Evolutionary conservation across 768 basidiomycete species (phyloP).

Genomic region (Tricholoma sp.): DNA sequence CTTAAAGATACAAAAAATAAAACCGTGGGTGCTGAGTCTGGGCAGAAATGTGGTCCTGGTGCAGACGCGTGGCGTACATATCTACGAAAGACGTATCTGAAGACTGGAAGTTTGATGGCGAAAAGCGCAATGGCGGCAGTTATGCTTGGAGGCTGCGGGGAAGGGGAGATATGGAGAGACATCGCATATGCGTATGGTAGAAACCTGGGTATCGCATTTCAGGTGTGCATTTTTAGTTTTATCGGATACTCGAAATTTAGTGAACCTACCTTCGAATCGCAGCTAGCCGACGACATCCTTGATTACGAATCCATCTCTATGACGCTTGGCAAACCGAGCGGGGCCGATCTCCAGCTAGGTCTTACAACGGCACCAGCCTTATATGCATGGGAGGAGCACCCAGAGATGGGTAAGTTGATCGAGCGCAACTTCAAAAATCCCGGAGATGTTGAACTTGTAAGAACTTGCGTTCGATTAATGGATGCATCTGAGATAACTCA

Average conservation of each 20-base stretch:
- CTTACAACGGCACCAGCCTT: constrained; percentile 91
- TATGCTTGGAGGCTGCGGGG: constrained; percentile 77
- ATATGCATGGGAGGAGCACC: constrained; percentile 92
- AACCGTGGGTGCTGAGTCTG: constrained; percentile 28
- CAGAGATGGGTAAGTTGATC: constrained; percentile 84
- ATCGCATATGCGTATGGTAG: constrained; percentile 95
- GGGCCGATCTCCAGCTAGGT: constrained; percentile 80
- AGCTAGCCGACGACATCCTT: constrained; percentile 95
- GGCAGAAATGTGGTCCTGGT: constrained; percentile 18
- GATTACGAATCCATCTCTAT: constrained; percentile 80
- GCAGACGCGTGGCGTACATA: constrained; percentile 69
- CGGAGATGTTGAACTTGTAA: constrained; percentile 85
- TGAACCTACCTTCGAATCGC: not conserved
- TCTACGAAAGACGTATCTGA: constrained; percentile 89
- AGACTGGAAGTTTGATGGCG: constrained; percentile 91
- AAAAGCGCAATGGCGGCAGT: constrained; percentile 85
- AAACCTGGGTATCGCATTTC: constrained; percentile 93
- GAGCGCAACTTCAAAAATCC: constrained; percentile 71
- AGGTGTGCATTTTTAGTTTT: constrained; percentile 44
- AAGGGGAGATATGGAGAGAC: constrained; percentile 88
- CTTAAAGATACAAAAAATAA: no score
- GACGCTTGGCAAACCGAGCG: constrained; percentile 86
- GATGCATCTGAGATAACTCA: not conserved
- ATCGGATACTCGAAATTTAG: not conserved
- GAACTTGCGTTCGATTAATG: constrained; percentile 9